Percentiles rank a stretch among this genome's conserved stretches.
phyloP scores from a whole-genome alignment of 2,329 filamentous ascomycete species.

The Neonectria magnoliae region DNA sequence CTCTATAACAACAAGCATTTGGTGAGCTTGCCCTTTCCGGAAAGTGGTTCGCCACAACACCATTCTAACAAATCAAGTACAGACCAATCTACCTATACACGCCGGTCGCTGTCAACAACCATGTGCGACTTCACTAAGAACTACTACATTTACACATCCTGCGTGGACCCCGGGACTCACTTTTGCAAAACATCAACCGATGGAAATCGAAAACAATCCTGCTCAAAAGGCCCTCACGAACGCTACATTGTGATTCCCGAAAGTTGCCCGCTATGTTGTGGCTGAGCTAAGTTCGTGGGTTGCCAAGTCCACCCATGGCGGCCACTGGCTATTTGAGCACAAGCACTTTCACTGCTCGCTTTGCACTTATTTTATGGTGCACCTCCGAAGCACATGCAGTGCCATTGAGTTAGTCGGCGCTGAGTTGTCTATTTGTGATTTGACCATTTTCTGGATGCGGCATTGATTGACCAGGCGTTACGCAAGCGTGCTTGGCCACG shows the following conservation, averaged over 20 bases:
- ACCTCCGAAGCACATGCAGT: conserved; percentile 7
- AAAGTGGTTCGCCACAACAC: conserved; percentile 19
- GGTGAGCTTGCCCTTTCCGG: conserved; percentile 27
- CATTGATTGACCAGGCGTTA: background rate
- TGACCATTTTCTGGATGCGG: background rate
- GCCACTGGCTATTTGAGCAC: conserved; percentile 2
- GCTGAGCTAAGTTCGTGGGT: conserved; percentile 40
- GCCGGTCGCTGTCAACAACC: conserved; percentile 30
- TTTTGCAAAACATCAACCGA: conserved; percentile 77
- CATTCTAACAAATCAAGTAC: conserved; percentile 8
- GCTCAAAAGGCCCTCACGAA: conserved; percentile 74
- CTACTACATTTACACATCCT: conserved; percentile 80
- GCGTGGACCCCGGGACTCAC: conserved; percentile 73
- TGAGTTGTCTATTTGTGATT: conserved; percentile 1
- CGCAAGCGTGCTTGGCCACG: background rate
- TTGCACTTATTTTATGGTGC: background rate
- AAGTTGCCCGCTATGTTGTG: conserved; percentile 60
- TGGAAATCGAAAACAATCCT: conserved; percentile 68
- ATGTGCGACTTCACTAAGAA: conserved; percentile 78
- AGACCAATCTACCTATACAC: background rate
- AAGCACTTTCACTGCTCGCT: background rate
- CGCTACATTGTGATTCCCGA: conserved; percentile 77
- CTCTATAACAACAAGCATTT: conserved; percentile 17
- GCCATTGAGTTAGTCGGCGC: background rate
- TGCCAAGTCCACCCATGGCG: conserved; percentile 2